Percentiles rank a stretch among this genome's conserved stretches.
These are phyloP conservation scores for Geosmithia morbida DNA, from an alignment of 2,329 filamentous ascomycete species.

Conservation along the genomic window DNA sequence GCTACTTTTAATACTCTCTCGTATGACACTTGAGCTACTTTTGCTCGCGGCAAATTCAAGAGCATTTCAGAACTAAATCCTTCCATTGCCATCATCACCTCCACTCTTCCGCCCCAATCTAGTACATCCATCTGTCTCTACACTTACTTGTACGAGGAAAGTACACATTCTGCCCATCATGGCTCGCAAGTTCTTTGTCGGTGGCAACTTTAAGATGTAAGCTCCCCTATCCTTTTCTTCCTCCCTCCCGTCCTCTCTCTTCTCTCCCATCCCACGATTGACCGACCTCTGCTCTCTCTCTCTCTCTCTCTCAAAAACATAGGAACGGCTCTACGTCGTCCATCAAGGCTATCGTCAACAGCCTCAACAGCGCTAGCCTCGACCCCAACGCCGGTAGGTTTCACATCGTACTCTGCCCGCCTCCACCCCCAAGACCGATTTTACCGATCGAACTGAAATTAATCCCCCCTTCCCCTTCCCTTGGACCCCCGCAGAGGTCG, in stretches of 20 bases:
- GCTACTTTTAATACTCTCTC: neutral
- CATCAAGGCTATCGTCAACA: constrained; percentile 80
- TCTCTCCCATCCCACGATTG: constrained; percentile 1
- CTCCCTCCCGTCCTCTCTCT: constrained; percentile 5
- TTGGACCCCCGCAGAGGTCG: constrained; percentile 68
- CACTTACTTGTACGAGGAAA: no score
- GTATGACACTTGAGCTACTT: constrained; percentile 1
- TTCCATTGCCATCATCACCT: neutral
- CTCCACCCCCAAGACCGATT: no score
- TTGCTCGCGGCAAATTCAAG: neutral
- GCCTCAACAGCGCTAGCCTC: constrained; percentile 75
- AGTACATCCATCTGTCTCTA: neutral
- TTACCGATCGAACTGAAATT: no score
- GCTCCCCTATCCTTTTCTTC: constrained; percentile 13
- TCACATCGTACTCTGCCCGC: no score
- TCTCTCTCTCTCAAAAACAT: constrained; percentile 2
- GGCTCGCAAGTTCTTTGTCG: constrained; percentile 94
- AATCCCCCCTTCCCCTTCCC: no score
- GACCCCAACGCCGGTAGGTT: constrained; percentile 59
- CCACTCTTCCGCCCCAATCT: neutral
- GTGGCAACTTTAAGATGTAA: constrained; percentile 99
- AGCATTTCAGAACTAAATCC: neutral
- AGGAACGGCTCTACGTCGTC: constrained; percentile 90
- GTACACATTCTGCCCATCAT: constrained; percentile 42
- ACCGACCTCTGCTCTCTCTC: neutral